Conservation (phyloP, 2,329 filamentous ascomycete species). For the Monascus ruber region DNA sequence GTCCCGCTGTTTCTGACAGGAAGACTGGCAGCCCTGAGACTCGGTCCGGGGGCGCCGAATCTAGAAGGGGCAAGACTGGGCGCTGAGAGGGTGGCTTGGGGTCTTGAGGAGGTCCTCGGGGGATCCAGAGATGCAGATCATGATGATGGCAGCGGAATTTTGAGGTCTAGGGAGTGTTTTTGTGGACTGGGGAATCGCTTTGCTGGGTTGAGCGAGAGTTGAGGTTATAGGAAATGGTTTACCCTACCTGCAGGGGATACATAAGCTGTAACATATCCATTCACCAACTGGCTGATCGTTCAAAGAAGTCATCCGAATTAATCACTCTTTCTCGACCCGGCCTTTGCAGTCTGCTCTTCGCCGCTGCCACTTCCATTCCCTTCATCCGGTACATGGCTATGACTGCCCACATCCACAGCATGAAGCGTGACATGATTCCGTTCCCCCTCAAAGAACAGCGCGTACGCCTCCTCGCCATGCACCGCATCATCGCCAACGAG, state of each 20-base stretch:
- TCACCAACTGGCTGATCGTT: too few relatives aligned
- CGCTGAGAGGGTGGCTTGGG: conserved; percentile 63
- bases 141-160: conserved; percentile 7
- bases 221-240: too few relatives aligned
- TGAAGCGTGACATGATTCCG: conserved; percentile 7
- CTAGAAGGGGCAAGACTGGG: conserved; percentile 61
- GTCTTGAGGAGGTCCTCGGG: conserved; percentile 49
- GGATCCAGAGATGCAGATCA: conserved; percentile 8
- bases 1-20: conserved; percentile 64
- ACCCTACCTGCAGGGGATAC: too few relatives aligned
- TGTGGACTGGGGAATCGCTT: conserved; percentile 31
- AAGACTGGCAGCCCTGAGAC: conserved; percentile 52
- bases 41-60: conserved; percentile 64
- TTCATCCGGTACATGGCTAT: too few relatives aligned
- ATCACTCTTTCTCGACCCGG: too few relatives aligned
- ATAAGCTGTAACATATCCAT: too few relatives aligned
- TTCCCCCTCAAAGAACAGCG: conserved; percentile 12
- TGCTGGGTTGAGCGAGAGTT: conserved; percentile 14
- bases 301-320: too few relatives aligned
- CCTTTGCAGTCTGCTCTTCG: too few relatives aligned
- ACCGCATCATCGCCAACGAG: conserved; percentile 38
- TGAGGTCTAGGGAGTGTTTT: conserved; percentile 22
- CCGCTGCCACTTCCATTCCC: too few relatives aligned
- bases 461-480: conserved; percentile 38
- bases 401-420: conserved; percentile 3